Percentiles rank a stretch among this genome's conserved stretches.
phyloP scores from a whole-genome alignment of 148 eudicot species.

The Dysphania ambrosioides region DNA sequence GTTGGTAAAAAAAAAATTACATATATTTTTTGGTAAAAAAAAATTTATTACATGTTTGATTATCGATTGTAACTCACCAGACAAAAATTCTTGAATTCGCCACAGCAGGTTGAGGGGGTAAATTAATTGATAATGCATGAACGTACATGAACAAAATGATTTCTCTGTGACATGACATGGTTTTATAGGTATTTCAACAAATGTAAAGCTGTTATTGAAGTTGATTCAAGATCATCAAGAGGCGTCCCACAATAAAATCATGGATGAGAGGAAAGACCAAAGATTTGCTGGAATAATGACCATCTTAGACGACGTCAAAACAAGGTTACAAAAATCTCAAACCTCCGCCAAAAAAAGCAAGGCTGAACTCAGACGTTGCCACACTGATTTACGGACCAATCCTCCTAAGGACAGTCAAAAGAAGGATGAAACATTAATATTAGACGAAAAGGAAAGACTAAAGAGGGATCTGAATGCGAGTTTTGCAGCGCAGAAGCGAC shows the following conservation, averaged over 20 bases:
- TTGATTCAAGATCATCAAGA: conserved; percentile 82
- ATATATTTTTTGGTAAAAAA: too few relatives aligned
- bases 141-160: too few relatives aligned
- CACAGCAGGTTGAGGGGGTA: too few relatives aligned
- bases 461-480: conserved; percentile 49
- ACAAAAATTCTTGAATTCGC: too few relatives aligned
- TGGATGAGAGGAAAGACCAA: conserved; percentile 55
- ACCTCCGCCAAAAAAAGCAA: conserved; percentile 38
- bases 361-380: conserved; percentile 48
- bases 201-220: conserved; percentile 63
- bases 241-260: conserved; percentile 39
- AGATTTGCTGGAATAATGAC: conserved; percentile 87
- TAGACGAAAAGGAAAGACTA: conserved; percentile 59
- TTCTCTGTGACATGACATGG: too few relatives aligned
- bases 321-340: conserved; percentile 64
- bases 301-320: conserved; percentile 62
- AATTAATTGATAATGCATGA: too few relatives aligned
- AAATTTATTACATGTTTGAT: too few relatives aligned
- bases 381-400: conserved; percentile 37
- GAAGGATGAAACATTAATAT: conserved; percentile 14
- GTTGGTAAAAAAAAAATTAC: too few relatives aligned
- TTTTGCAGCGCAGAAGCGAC: conserved; percentile 63
- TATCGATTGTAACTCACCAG: too few relatives aligned
- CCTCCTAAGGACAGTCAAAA: conserved; percentile 32
- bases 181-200: conserved; percentile 63